A percentile compares a stretch with the other conserved stretches of the same genome.
Conservation (phyloP, 2,329 filamentous ascomycete genomes). For the Botrytis byssoidea region DNA sequence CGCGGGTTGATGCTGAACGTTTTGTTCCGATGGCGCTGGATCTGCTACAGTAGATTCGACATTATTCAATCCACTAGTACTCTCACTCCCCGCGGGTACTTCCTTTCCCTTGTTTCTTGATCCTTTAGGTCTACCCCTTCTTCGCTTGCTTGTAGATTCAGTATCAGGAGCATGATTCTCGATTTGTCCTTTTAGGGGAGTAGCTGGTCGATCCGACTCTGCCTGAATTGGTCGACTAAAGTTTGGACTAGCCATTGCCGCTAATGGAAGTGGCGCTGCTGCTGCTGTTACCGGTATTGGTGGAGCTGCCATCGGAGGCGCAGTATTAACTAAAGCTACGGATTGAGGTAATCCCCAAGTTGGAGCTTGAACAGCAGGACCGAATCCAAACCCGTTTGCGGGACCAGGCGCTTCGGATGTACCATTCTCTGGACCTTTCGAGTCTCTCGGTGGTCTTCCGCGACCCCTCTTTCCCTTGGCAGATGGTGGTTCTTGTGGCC, state of each 20-base stretch:
- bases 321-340: constrained; percentile 33
- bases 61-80: constrained; percentile 4
- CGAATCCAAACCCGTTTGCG: constrained; percentile 37
- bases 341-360: constrained; percentile 37
- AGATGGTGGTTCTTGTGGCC: constrained; percentile 11
- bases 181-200: constrained; percentile 28
- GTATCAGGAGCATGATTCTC: constrained; percentile 24
- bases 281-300: constrained; percentile 10
- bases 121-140: constrained; percentile 49
- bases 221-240: constrained; percentile 24
- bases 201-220: constrained; percentile 27
- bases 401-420: constrained; percentile 33
- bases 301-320: constrained; percentile 25
- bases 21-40: constrained; percentile 25
- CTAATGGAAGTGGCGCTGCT: background rate
- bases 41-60: constrained; percentile 14
- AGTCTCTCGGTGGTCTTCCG: constrained; percentile 29
- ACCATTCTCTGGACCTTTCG: constrained; percentile 24
- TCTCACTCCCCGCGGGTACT: constrained; percentile 21
- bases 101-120: constrained; percentile 48
- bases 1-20: constrained; percentile 25
- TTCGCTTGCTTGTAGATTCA: constrained; percentile 35
- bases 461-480: constrained; percentile 32
- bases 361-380: constrained; percentile 35
- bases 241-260: constrained; percentile 8